Conservation (phyloP, 495 filamentous ascomycete genomes). For the Lophiotrema nucula region DNA sequence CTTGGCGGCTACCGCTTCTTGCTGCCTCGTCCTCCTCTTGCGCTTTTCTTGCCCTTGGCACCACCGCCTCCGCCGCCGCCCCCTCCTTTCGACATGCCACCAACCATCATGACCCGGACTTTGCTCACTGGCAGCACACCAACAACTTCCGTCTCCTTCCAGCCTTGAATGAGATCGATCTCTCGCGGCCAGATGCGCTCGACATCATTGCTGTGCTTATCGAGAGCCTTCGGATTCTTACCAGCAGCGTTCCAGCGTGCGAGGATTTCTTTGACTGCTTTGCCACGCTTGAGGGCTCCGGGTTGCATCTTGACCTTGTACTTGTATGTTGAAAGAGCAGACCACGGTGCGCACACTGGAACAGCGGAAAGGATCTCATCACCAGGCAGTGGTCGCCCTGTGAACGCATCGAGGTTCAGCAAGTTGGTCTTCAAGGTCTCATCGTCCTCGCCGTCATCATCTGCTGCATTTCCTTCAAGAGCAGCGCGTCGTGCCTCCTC, state of each 20-base stretch:
- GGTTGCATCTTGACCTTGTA: constrained; percentile 94
- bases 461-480: constrained; percentile 40
- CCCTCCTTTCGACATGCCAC: constrained; percentile 44
- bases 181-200: constrained; percentile 82
- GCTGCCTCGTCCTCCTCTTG: constrained; percentile 44
- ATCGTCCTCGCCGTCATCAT: constrained; percentile 49
- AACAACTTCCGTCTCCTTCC: constrained; percentile 79
- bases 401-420: constrained; percentile 67
- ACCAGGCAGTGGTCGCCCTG: constrained; percentile 72
- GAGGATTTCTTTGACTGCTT: constrained; percentile 86
- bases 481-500: constrained; percentile 57
- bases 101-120: constrained; percentile 72
- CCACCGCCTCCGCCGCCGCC: constrained; percentile 48
- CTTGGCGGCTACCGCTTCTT: constrained; percentile 46
- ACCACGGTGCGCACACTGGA: constrained; percentile 90
- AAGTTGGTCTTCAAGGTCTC: constrained; percentile 53
- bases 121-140: constrained; percentile 82
- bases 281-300: constrained; percentile 86
- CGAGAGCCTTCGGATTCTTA: constrained; percentile 50
- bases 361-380: constrained; percentile 88
- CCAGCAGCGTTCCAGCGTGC: constrained; percentile 65
- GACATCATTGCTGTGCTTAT: constrained; percentile 56
- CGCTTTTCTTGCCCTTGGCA: constrained; percentile 44
- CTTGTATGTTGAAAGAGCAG: constrained; percentile 71
- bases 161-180: constrained; percentile 73